Evolutionary conservation across 2,329 filamentous ascomycete species (phyloP), one percentile per base, ranked within the genome.

Genomic region (Trichoderma polysporum): DNA sequence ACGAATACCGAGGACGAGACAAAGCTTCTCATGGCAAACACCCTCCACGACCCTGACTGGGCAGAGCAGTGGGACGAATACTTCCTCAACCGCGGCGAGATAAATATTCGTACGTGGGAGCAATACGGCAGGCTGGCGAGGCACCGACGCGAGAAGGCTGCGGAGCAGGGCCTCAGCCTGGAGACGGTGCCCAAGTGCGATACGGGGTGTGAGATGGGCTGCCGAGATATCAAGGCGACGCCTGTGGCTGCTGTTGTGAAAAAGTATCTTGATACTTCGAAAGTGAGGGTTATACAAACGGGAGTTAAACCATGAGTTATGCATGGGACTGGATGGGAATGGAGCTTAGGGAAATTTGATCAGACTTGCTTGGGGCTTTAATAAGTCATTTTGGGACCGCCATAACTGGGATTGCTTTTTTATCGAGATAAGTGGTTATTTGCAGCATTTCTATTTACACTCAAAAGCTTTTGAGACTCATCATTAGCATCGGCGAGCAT

Each of bases 51-150:
- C 1, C 70, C 70, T 2, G 62, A 50, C 0, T 75, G 73, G 73
- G 69, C 58, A 7, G 22, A 49, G 0, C 60, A 68, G 2, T 75
- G 73, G 73, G 74, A 76, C 31, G 31, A 65, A 2, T 70, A 73
- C 39, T 76, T 73, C n/a, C 25, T n/a, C 4, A 63, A 64, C 19
- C 66, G 50, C 1, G 70, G 68, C 7, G 33, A 61, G 19, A 45
- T 71, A 37, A 73, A 77, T 17, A 27, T 71, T 2, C 70, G 73
- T n/a, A 72, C 66, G 3, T 71, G 71, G 69, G 72, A 74, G 27
- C 50, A 65, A 1, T 77, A 77, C 47, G 69, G 70, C 35, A 67
- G 53, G 54, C 45, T 73, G 59, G 72, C 70, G 12, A 67, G 49
- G 7, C 73, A 72, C n/a, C 73, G 73, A 33, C 70, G 70, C 2